These are phyloP conservation scores for Kwoniella botswanensis DNA, from an alignment of 768 basidiomycete genomes.

Conservation along the genomic window DNA sequence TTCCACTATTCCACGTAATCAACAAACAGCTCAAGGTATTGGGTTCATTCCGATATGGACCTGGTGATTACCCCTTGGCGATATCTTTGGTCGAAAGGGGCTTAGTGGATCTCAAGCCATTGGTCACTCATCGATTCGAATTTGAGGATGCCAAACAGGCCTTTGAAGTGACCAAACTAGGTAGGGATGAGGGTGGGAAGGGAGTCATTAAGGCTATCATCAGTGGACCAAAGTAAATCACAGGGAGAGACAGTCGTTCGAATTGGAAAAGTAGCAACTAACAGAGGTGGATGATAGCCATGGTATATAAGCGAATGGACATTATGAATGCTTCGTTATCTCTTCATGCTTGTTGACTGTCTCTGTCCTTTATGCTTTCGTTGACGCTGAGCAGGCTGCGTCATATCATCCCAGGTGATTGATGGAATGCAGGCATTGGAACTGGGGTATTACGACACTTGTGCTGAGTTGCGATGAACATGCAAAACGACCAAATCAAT, in stretches of 20 bases:
- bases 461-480: too few relatives aligned
- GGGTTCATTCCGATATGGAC: constrained; percentile 75
- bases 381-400: too few relatives aligned
- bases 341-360: too few relatives aligned
- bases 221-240: constrained; percentile 21
- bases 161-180: constrained; percentile 76
- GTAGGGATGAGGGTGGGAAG: constrained; percentile 82
- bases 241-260: background rate
- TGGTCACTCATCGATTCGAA: constrained; percentile 74
- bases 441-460: too few relatives aligned
- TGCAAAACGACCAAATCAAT: too few relatives aligned
- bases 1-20: constrained; percentile 73
- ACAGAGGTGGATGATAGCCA: background rate
- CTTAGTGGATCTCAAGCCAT: constrained; percentile 80
- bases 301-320: too few relatives aligned
- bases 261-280: too few relatives aligned
- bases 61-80: constrained; percentile 64
- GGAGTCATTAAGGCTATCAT: constrained; percentile 33
- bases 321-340: too few relatives aligned
- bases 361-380: too few relatives aligned
- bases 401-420: too few relatives aligned
- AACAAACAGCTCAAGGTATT: constrained; percentile 81
- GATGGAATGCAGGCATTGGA: too few relatives aligned
- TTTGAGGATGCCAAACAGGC: constrained; percentile 71
- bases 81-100: constrained; percentile 81